Percentiles rank a stretch among this genome's conserved stretches.
phyloP scores from a whole-genome alignment of 805 yeast species.

The Nakazawaea laoshanensis region DNA sequence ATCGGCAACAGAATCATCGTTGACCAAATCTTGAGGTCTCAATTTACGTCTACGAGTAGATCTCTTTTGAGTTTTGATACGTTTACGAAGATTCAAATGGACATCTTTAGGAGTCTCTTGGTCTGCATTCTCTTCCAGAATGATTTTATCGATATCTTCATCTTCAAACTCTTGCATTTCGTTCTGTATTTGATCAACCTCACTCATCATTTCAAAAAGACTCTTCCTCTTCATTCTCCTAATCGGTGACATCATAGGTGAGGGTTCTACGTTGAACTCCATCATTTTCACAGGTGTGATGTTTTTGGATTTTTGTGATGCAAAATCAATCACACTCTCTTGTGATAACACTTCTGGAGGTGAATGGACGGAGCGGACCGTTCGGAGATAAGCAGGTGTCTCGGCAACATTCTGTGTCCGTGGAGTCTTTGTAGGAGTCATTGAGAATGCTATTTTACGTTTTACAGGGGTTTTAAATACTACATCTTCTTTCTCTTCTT shows the following conservation, averaged over 20 bases:
- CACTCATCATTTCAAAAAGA: conserved; percentile 39
- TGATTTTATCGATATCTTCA: conserved; percentile 13
- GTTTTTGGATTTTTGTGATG: background rate
- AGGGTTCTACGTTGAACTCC: conserved; percentile 17
- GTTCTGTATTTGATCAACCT: conserved; percentile 27
- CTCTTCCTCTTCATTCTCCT: conserved; percentile 11
- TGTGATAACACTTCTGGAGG: background rate
- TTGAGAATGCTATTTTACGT: too few relatives aligned
- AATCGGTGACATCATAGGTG: conserved; percentile 18
- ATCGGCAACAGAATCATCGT: conserved; percentile 23
- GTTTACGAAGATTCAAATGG: conserved; percentile 17
- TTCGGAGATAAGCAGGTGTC: conserved; percentile 7
- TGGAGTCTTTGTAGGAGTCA: too few relatives aligned
- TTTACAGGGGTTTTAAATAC: conserved; percentile 22
- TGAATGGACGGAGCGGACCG: background rate
- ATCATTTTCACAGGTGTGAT: background rate
- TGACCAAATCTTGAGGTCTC: conserved; percentile 25
- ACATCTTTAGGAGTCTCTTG: conserved; percentile 14
- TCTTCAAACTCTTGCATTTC: conserved; percentile 12
- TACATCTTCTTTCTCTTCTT: too few relatives aligned
- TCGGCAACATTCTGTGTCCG: conserved; percentile 2
- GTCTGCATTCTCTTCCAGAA: conserved; percentile 12
- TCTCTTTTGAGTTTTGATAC: conserved; percentile 38
- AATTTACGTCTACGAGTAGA: conserved; percentile 43
- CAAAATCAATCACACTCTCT: background rate